Base-by-base conservation (phyloP, 306 rosid genomes). In the Cucurbita pepo region DNA sequence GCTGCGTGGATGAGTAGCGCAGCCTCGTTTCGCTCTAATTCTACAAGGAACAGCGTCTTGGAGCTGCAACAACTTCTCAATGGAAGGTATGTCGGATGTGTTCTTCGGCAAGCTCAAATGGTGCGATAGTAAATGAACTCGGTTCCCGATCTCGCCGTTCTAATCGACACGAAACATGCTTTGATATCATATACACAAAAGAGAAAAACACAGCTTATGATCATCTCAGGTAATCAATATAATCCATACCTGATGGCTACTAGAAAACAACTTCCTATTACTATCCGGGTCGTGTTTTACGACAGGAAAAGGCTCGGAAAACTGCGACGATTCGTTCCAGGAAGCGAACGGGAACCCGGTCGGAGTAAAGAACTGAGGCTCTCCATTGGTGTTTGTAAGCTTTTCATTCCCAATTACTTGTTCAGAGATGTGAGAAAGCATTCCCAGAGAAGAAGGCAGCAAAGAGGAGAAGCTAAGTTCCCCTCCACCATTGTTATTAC, bases 1-100 rank as follows among this genome's bases (percentile, higher is more conserved):
- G 83, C 98, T 93, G 81, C 98, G 85, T 69, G 98, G 98, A 84
- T 93, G 98, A 75, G 98, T 93, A 41, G 98, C 97, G 30, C 96
- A 93, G 36, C 98, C 98, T 71, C 97, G 85, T 85, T 93, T 93
- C 14, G 98, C 98, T 82, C 98, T 81, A 54, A 88, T 85, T 85
- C 89, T 87, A 80, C 98, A 93, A 72, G 98, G 98, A 72, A 93
- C 98, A 5, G 98, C 78, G 73, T 90, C 96, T 57, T 88, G 94
- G 75, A 88, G 86, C 71, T 87, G 96, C 76, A 88, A 76, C 79
- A 83, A 87, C 85, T 88, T 93, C 73, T 88, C 97, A 83, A 86
- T 75, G 13, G 84, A 75, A 69, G 81, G 74, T 77, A 83, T 76
- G 36, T 88, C 97, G 4, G 89, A 70, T 57, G 94, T 82, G 72